Evolutionary conservation across 768 basidiomycete genomes (phyloP), one percentile per base, ranked within the genome.

Genomic region (Mrakia frigida): DNA sequence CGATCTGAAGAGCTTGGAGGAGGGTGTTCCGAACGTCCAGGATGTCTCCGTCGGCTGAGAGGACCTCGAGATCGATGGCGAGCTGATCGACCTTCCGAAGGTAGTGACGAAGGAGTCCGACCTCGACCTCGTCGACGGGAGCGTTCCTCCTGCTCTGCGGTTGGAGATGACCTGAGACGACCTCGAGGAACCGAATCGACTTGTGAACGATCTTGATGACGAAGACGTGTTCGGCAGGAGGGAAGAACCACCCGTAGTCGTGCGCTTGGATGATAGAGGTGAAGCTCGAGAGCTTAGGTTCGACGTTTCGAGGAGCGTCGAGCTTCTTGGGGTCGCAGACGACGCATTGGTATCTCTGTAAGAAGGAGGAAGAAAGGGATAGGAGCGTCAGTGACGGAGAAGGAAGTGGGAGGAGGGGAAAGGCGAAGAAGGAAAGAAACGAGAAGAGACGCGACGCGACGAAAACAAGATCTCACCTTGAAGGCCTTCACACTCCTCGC

Each of bases 61-160:
- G 68, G 37, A 73, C 31, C 39, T 77, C 37, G 25, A 68, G 46
- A 23, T 74, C 61, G 56, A 78, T 53, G 41, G 67, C 43, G 6
- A 74, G 39, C 31, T 63, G 69, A 7, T 79, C 81, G n/a, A 81
- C 70, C 63, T 81, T 82, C 33, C 81, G 77, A 10, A 80, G 79
- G 59, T 63, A 77, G 76, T 81, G 80, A 18, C 41, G 73, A 52
- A 80, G 61, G 43, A 79, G 65, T 13, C 75, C 76, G 33, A 73
- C 46, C 67, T 81, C 78, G 63, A 13, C 65, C 69, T 39, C 39
- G 50, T 37, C 75, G 60, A 25, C 67, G 46, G 31, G 79, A 73
- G 23, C 68, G 41, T 52, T 74, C 43, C 16, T 59, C 18, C 31
- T 78, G 79, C 56, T n/a, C n/a, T n/a, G 80, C 79, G 52, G 74